Conservation (phyloP, 2,329 filamentous ascomycete species). For the Ophiostoma quercus region DNA sequence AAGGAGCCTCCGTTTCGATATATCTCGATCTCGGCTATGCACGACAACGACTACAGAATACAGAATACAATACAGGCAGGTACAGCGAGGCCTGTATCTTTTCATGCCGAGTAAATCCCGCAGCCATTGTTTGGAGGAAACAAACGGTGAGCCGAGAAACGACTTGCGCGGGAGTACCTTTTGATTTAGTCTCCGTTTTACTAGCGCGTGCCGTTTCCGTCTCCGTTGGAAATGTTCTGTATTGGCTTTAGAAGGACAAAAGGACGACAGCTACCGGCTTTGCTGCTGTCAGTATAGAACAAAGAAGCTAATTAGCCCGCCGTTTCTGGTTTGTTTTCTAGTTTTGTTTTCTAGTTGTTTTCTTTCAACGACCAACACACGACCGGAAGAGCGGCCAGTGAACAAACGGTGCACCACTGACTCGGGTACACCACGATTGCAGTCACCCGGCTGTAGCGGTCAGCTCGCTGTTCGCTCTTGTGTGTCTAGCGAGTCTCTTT, state of each 20-base stretch:
- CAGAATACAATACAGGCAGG: no score
- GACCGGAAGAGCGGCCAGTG: neutral
- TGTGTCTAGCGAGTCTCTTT: neutral
- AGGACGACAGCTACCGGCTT: neutral
- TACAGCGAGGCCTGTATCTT: neutral
- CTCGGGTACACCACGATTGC: neutral
- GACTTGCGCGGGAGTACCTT: neutral
- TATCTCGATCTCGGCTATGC: conserved; percentile 13
- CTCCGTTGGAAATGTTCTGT: neutral
- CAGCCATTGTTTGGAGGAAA: neutral
- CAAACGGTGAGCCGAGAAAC: neutral
- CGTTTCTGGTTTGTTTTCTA: neutral
- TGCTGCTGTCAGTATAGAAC: neutral
- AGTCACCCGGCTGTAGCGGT: neutral
- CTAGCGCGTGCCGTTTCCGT: neutral
- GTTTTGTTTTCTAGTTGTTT: neutral
- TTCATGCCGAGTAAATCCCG: conserved; percentile 1
- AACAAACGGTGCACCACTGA: neutral
- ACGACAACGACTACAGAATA: neutral
- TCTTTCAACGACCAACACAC: no score
- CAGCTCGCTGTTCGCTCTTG: neutral
- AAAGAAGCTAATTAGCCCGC: neutral
- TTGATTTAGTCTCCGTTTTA: neutral
- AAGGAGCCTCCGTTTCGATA: neutral
- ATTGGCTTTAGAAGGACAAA: neutral